Conservation (phyloP, 2,329 filamentous ascomycete genomes). For the Trichoderma citrinoviride region DNA sequence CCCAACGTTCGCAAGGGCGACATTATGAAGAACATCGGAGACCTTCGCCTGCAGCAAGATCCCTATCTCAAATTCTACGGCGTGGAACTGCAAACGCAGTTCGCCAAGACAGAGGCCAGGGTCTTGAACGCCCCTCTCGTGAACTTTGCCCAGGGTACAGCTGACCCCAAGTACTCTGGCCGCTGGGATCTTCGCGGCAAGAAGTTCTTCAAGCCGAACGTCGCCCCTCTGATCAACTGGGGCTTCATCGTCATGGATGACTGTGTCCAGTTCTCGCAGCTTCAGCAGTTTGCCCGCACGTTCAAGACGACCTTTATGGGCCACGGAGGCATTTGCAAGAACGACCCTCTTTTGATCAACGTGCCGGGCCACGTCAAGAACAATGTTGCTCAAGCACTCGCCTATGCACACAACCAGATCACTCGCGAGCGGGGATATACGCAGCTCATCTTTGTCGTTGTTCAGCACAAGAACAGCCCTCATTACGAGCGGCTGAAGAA, state of each 20-base stretch:
- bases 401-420: slow-evolving; percentile 43
- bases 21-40: slow-evolving; percentile 55
- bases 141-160: slow-evolving; percentile 57
- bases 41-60: slow-evolving; percentile 68
- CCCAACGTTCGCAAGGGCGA: slow-evolving; percentile 65
- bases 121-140: slow-evolving; percentile 70
- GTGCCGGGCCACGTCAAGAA: slow-evolving; percentile 35
- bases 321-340: slow-evolving; percentile 48
- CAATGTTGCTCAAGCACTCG: slow-evolving; percentile 51
- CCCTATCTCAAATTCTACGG: slow-evolving; percentile 70
- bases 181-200: slow-evolving; percentile 86
- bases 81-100: slow-evolving; percentile 61
- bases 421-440: slow-evolving; percentile 58
- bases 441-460: slow-evolving; percentile 76
- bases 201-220: slow-evolving; percentile 67
- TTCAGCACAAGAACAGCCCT: slow-evolving; percentile 67
- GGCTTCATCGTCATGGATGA: slow-evolving; percentile 65
- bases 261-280: slow-evolving; percentile 43
- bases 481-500: slow-evolving; percentile 87
- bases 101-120: slow-evolving; percentile 67
- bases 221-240: slow-evolving; percentile 65
- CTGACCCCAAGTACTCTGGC: slow-evolving; percentile 64
- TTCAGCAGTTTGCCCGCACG: slow-evolving; percentile 35
- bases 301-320: slow-evolving; percentile 48
- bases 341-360: slow-evolving; percentile 37